These are phyloP conservation scores for Calonectria honghensis DNA, from an alignment of 2,329 filamentous ascomycete genomes.

Conservation along the genomic window DNA sequence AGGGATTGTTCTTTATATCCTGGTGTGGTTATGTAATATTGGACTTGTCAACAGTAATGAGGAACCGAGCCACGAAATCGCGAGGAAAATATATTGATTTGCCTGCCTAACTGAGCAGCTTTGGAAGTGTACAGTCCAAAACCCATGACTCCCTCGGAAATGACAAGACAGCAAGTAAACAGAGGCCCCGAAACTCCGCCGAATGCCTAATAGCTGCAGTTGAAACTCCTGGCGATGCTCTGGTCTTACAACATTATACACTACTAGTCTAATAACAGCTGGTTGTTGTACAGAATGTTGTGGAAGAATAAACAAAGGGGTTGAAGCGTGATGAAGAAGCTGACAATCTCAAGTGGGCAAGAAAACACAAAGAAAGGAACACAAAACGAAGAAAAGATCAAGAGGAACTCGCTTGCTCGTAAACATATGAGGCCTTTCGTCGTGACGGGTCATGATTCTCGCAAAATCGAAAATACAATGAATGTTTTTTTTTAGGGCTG, in stretches of 20 bases:
- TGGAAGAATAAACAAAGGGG: background rate
- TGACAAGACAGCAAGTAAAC: constrained; percentile 2
- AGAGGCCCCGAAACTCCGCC: constrained; percentile 18
- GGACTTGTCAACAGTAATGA: constrained; percentile 50
- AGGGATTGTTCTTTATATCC: constrained; percentile 36
- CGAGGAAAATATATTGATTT: constrained; percentile 8
- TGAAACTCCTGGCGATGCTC: constrained; percentile 27
- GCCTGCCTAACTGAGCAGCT: background rate
- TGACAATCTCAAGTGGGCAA: constrained; percentile 2
- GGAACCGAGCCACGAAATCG: constrained; percentile 35
- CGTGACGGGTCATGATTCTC: constrained; percentile 25
- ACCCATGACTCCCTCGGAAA: background rate
- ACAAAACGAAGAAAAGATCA: background rate
- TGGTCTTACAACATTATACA: constrained; percentile 21
- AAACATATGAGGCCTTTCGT: constrained; percentile 16
- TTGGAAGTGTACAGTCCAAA: constrained; percentile 22
- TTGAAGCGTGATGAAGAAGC: background rate
- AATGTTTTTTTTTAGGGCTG: background rate
- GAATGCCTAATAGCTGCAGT: constrained; percentile 19
- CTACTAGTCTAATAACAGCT: constrained; percentile 29
- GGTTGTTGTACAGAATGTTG: constrained; percentile 3
- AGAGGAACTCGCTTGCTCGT: background rate
- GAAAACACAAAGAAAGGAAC: background rate
- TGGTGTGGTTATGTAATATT: constrained; percentile 46
- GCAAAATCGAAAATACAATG: constrained; percentile 21